Conservation (phyloP, 23 red algal species). For the Gracilaria domingensis region DNA sequence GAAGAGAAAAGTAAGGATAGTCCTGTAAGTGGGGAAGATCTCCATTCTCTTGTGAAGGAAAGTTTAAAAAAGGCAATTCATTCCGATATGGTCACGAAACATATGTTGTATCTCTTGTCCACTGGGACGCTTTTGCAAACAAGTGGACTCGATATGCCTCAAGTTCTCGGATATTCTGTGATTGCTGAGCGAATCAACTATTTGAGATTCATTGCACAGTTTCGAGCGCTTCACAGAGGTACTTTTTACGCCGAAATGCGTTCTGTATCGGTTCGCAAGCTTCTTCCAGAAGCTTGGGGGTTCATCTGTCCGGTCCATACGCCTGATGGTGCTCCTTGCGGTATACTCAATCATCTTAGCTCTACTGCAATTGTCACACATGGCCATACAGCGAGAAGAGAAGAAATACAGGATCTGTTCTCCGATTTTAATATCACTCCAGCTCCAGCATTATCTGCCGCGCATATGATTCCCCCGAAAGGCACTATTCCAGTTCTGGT, state of each 20-base stretch:
- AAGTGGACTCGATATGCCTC: slow-evolving; percentile 82
- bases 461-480: slow-evolving; percentile 48
- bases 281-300: slow-evolving; percentile 98
- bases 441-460: slow-evolving; percentile 56
- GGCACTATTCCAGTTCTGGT: slow-evolving; percentile 78
- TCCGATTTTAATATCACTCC: slow-evolving; percentile 55
- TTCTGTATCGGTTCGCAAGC: slow-evolving; percentile 81
- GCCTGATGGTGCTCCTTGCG: slow-evolving; percentile 97
- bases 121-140: slow-evolving; percentile 80
- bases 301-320: slow-evolving; percentile 99
- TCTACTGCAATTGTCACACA: slow-evolving; percentile 44
- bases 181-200: slow-evolving; percentile 97
- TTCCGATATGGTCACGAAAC: slow-evolving; percentile 35
- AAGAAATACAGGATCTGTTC: slow-evolving; percentile 49
- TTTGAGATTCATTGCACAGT: slow-evolving; percentile 91
- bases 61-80: slow-evolving; percentile 33
- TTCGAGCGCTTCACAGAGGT: slow-evolving; percentile 93
- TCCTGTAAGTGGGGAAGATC: slow-evolving; percentile 4
- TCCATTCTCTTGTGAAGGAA: slow-evolving; percentile 50
- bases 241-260: slow-evolving; percentile 81
- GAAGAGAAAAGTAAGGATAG: not conserved
- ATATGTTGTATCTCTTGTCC: slow-evolving; percentile 84
- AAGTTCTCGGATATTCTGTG: slow-evolving; percentile 80
- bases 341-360: slow-evolving; percentile 85
- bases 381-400: slow-evolving; percentile 35